Percentiles rank a stretch among this genome's conserved stretches.
These are phyloP conservation scores for Epichloe aotearoae DNA, from an alignment of 2,329 filamentous ascomycete species.

Conservation along the genomic window DNA sequence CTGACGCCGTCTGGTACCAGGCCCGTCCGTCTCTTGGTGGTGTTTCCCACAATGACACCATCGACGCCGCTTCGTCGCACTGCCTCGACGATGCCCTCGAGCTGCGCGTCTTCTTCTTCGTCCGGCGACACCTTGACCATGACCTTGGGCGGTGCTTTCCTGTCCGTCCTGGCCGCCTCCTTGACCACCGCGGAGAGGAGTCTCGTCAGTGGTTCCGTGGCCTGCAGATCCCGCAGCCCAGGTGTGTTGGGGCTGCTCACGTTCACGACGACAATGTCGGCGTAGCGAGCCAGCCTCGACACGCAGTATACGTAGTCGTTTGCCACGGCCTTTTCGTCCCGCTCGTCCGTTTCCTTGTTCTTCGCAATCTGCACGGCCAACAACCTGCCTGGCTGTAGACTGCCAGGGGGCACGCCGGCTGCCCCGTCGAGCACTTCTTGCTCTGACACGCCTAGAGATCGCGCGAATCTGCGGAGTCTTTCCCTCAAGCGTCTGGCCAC, in stretches of 20 bases:
- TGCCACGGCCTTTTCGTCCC: conserved; percentile 68
- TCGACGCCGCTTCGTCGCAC: conserved; percentile 77
- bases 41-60: conserved; percentile 94
- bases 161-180: conserved; percentile 54
- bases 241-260: conserved; percentile 95
- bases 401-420: conserved; percentile 69
- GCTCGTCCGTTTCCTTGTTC: conserved; percentile 84
- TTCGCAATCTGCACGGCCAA: conserved; percentile 91
- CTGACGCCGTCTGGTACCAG: conserved; percentile 53
- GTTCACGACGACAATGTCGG: conserved; percentile 95
- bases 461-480: conserved; percentile 66
- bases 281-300: conserved; percentile 67
- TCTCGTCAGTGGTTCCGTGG: conserved; percentile 65
- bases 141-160: conserved; percentile 54
- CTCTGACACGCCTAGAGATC: conserved; percentile 56
- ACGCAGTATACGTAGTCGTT: conserved; percentile 86
- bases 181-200: conserved; percentile 73
- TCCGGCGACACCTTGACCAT: conserved; percentile 99
- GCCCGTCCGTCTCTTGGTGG: conserved; percentile 69
- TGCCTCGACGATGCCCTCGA: conserved; percentile 78
- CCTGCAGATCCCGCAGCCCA: conserved; percentile 76
- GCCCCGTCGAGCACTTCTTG: conserved; percentile 62
- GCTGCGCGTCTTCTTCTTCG: conserved; percentile 73
- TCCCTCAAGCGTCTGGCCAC: conserved; percentile 69
- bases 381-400: conserved; percentile 59